Percentiles rank a stretch among this genome's conserved stretches.
Conservation (phyloP, 2,329 filamentous ascomycete species). For the Aspergillus sclerotialis region DNA sequence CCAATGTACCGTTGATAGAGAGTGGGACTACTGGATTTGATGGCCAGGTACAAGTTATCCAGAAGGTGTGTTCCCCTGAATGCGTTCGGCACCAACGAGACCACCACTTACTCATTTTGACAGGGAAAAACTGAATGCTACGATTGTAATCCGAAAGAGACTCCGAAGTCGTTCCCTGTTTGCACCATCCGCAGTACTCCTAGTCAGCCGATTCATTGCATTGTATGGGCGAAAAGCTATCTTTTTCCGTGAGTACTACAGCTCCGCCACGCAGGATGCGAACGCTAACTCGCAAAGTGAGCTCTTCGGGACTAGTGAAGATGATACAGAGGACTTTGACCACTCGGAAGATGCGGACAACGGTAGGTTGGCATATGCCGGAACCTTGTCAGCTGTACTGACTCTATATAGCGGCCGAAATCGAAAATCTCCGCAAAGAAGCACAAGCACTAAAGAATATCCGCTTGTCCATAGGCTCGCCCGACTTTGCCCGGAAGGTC, state of each 20-base stretch:
- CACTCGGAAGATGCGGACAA: constrained; percentile 76
- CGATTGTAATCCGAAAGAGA: constrained; percentile 84
- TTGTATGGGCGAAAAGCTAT: constrained; percentile 98
- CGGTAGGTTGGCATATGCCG: constrained; percentile 36
- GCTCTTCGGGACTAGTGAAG: constrained; percentile 86
- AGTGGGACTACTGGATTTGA: constrained; percentile 98
- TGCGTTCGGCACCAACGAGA: neutral
- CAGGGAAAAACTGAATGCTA: constrained; percentile 85
- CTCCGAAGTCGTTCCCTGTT: constrained; percentile 87
- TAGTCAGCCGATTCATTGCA: constrained; percentile 94
- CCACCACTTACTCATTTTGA: constrained; percentile 6
- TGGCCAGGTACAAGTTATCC: constrained; percentile 94
- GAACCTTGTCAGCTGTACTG: neutral
- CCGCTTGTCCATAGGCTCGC: constrained; percentile 69
- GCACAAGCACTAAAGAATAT: constrained; percentile 78
- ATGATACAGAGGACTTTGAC: constrained; percentile 72
- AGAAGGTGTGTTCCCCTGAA: constrained; percentile 51
- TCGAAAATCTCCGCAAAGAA: constrained; percentile 79
- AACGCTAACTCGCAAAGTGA: constrained; percentile 47
- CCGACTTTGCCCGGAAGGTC: constrained; percentile 68
- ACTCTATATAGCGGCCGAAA: constrained; percentile 68
- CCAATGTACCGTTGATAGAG: constrained; percentile 84
- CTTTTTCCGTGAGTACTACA: constrained; percentile 59
- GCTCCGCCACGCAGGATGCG: too few species aligned
- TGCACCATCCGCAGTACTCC: constrained; percentile 97